Evolutionary conservation across 371 early-diverging fungal genomes (phyloP).

Genomic region (Mortierella sp.): DNA sequence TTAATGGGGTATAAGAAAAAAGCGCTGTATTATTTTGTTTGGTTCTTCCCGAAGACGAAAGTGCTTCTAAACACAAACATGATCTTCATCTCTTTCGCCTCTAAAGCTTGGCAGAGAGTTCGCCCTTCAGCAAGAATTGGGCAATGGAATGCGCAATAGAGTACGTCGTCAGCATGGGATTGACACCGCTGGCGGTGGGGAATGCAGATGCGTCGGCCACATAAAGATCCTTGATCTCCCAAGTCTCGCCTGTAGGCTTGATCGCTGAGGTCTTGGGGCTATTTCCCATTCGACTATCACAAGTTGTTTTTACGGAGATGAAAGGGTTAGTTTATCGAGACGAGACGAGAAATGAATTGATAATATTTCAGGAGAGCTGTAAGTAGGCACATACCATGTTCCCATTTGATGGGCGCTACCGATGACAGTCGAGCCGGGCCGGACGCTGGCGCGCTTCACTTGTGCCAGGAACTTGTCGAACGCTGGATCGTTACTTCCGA

Average conservation of each 20-base stretch:
- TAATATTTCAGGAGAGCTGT: too few relatives aligned
- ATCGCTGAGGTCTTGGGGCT: conserved; percentile 67
- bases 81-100: background rate
- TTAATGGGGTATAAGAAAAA: too few relatives aligned
- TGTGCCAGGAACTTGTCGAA: conserved; percentile 45
- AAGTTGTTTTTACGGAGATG: background rate
- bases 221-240: conserved; percentile 79
- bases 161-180: conserved; percentile 72
- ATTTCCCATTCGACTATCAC: conserved; percentile 73
- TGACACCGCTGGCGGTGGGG: conserved; percentile 82
- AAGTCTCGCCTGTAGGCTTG: conserved; percentile 79
- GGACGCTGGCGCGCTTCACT: conserved; percentile 31
- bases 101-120: conserved; percentile 32
- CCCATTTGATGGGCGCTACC: conserved; percentile 77
- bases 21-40: too few relatives aligned
- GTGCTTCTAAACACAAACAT: background rate
- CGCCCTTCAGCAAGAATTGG: conserved; percentile 40
- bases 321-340: background rate
- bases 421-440: conserved; percentile 45
- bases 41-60: background rate
- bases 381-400: conserved; percentile 58
- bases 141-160: conserved; percentile 47
- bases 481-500: conserved; percentile 42
- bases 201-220: conserved; percentile 80
- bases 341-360: background rate